Evolutionary conservation across 352 stramenopile species (phyloP).

Genomic region (Phytophthora boehmeriae): DNA sequence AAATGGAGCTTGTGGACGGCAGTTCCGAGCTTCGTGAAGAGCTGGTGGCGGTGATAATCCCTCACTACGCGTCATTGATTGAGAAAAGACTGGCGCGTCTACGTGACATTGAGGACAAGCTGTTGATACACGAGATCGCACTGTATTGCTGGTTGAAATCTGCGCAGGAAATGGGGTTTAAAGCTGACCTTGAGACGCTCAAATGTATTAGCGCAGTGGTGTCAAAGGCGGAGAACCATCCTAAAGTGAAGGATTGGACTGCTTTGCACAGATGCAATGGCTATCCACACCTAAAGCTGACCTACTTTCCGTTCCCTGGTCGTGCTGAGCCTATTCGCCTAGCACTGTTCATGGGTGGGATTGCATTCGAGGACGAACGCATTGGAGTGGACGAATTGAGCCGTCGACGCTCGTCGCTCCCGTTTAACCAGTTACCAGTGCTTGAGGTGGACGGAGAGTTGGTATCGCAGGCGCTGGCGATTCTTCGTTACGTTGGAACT

Average conservation of each 20-base stretch:
- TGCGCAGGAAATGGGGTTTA: conserved; percentile 16
- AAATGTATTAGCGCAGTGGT: conserved; percentile 17
- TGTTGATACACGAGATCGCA: conserved; percentile 37
- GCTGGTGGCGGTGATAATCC: conserved; percentile 23
- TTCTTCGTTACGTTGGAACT: conserved; percentile 68
- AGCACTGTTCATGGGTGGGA: conserved; percentile 44
- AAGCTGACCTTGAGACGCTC: conserved; percentile 13
- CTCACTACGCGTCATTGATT: conserved; percentile 29
- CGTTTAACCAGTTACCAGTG: conserved; percentile 52
- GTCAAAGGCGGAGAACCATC: conserved; percentile 29
- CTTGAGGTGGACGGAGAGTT: conserved; percentile 45
- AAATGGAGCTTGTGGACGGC: conserved; percentile 26
- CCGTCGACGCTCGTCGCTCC: conserved; percentile 34
- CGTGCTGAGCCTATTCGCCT: conserved; percentile 60
- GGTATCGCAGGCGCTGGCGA: conserved; percentile 54
- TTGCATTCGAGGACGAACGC: conserved; percentile 64
- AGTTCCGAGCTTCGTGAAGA: conserved; percentile 8
- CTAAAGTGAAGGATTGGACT: conserved; percentile 28
- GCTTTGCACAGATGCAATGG: not conserved
- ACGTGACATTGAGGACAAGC: conserved; percentile 2
- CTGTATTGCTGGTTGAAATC: conserved; percentile 33
- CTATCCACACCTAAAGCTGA: conserved; percentile 50
- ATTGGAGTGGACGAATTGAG: conserved; percentile 39
- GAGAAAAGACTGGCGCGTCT: conserved; percentile 34
- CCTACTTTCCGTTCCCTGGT: conserved; percentile 57